These are phyloP conservation scores for Hypoxylon sp. DNA, from an alignment of 2,329 filamentous ascomycete species.

Conservation along the genomic window DNA sequence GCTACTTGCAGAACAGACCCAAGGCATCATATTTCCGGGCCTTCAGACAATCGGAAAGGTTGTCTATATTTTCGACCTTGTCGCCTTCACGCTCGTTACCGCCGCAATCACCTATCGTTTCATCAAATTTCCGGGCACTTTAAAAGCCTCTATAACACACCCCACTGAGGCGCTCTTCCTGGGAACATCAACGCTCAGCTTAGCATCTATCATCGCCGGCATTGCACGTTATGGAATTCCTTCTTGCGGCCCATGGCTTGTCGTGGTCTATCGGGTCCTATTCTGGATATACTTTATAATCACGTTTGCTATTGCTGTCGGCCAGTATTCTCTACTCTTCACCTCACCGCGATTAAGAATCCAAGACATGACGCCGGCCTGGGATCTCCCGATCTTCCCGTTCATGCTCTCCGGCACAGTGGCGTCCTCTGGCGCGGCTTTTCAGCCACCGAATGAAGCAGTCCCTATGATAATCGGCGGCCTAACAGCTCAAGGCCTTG, in stretches of 20 bases:
- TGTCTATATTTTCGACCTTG: conserved; percentile 65
- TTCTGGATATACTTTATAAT: conserved; percentile 62
- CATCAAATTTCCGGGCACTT: conserved; percentile 59
- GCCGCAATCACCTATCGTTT: conserved; percentile 60
- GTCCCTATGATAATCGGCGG: conserved; percentile 61
- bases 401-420: conserved; percentile 58
- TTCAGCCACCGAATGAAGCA: conserved; percentile 53
- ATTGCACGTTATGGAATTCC: conserved; percentile 58
- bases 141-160: conserved; percentile 62
- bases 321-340: conserved; percentile 58
- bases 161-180: conserved; percentile 67
- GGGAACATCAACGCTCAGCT: conserved; percentile 55
- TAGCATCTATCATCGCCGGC: conserved; percentile 61
- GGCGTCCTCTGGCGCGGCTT: conserved; percentile 52
- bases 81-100: conserved; percentile 60
- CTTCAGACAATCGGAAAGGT: conserved; percentile 66
- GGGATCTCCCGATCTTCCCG: conserved; percentile 55
- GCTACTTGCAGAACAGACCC: conserved; percentile 60
- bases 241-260: conserved; percentile 58
- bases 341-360: conserved; percentile 56
- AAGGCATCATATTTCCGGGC: conserved; percentile 60
- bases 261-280: conserved; percentile 57
- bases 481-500: conserved; percentile 61
- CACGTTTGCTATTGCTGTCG: conserved; percentile 57
- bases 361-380: conserved; percentile 59